Conservation (phyloP, 305 asterid genomes). For the Galium porrigens region DNA sequence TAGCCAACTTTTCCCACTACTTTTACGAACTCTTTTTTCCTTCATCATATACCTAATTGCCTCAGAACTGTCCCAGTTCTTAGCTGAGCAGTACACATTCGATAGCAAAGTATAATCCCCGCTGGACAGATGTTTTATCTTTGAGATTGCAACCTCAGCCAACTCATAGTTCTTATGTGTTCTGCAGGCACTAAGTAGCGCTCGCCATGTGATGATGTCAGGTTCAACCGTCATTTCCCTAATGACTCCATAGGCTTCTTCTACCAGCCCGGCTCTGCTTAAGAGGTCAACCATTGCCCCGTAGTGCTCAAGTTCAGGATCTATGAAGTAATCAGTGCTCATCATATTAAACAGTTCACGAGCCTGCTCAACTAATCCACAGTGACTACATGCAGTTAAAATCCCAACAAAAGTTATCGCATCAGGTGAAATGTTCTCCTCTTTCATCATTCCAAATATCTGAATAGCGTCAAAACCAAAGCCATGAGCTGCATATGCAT, state of each 20-base stretch:
- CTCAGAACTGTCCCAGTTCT: slow-evolving; percentile 55
- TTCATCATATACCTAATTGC: slow-evolving; percentile 38
- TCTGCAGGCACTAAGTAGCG: slow-evolving; percentile 58
- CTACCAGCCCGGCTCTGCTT: slow-evolving; percentile 52
- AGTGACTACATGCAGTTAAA: slow-evolving; percentile 53
- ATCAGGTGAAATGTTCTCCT: slow-evolving; percentile 41
- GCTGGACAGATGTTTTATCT: slow-evolving; percentile 40
- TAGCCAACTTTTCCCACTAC: slow-evolving; percentile 59
- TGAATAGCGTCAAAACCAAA: slow-evolving; percentile 49
- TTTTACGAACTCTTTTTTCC: slow-evolving; percentile 42
- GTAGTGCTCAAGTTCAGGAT: slow-evolving; percentile 64
- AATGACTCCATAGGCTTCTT: slow-evolving; percentile 42
- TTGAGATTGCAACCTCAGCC: slow-evolving; percentile 36
- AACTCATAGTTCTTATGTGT: slow-evolving; percentile 40
- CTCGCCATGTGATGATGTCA: slow-evolving; percentile 56
- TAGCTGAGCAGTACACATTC: slow-evolving; percentile 47
- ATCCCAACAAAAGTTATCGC: slow-evolving; percentile 48
- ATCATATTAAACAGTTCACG: slow-evolving; percentile 38
- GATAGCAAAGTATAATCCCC: slow-evolving; percentile 58
- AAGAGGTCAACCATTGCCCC: slow-evolving; percentile 68
- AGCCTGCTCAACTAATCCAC: slow-evolving; percentile 58
- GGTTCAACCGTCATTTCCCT: slow-evolving; percentile 55
- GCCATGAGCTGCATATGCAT: slow-evolving; percentile 58
- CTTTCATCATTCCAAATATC: slow-evolving; percentile 31
- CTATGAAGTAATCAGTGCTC: slow-evolving; percentile 34